phyloP scores from a whole-genome alignment of 2,329 filamentous ascomycete species.

The Periconia sp. region DNA sequence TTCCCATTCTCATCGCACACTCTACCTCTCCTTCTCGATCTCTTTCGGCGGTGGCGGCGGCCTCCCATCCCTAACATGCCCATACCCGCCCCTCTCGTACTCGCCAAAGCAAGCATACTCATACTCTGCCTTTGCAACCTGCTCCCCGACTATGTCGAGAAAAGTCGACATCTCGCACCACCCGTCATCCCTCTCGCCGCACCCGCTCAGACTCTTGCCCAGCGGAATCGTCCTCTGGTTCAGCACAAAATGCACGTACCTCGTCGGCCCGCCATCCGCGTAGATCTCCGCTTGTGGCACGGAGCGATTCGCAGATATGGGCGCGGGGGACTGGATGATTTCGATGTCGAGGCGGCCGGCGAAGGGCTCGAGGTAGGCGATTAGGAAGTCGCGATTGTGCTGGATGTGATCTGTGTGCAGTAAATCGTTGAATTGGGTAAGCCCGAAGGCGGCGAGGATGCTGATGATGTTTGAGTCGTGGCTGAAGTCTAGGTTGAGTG shows the following conservation, averaged over 20 bases:
- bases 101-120: conserved; percentile 71
- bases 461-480: conserved; percentile 78
- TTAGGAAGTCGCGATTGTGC: conserved; percentile 65
- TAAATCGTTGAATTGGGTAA: conserved; percentile 69
- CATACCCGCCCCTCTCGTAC: conserved; percentile 57
- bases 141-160: conserved; percentile 49
- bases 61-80: conserved; percentile 57
- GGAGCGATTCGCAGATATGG: conserved; percentile 51
- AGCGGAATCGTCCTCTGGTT: conserved; percentile 77
- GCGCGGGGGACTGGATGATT: conserved; percentile 70
- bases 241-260: conserved; percentile 75
- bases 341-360: conserved; percentile 76
- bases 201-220: conserved; percentile 69
- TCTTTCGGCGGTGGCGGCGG: too few species aligned
- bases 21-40: too few species aligned
- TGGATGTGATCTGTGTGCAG: conserved; percentile 64
- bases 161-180: conserved; percentile 79
- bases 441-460: conserved; percentile 73
- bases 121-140: conserved; percentile 65
- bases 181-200: conserved; percentile 70
- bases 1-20: too few species aligned
- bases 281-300: conserved; percentile 13
- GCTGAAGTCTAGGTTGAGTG: conserved; percentile 77
- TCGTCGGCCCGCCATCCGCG: conserved; percentile 64
- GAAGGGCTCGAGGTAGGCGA: conserved; percentile 73